Conservation (phyloP, 768 basidiomycete genomes). For the Trametes maxima region DNA sequence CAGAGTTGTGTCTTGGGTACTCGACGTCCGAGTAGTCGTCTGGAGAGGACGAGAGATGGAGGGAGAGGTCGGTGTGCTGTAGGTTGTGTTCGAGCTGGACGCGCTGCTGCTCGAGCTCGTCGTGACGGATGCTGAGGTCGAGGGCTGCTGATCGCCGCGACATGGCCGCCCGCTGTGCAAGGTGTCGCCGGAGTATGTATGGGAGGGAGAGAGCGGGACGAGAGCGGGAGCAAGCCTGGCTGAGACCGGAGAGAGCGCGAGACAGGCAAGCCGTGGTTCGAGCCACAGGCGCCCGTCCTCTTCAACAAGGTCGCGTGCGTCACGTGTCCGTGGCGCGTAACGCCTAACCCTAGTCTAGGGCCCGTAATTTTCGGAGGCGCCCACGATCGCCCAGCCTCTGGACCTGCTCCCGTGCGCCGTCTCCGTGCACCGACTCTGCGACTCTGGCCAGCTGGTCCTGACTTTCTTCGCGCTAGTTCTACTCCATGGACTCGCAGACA, state of each 20-base stretch:
- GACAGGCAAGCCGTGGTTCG: conserved; percentile 18
- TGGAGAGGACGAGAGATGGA: conserved; percentile 62
- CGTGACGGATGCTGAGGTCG: conserved; percentile 63
- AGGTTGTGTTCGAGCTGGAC: conserved; percentile 81
- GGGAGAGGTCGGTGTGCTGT: conserved; percentile 69
- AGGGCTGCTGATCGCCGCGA: conserved; percentile 26
- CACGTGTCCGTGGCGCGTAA: conserved; percentile 22
- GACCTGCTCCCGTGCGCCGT: too few relatives aligned
- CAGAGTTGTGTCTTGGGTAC: conserved; percentile 70
- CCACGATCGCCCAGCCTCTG: conserved; percentile 2
- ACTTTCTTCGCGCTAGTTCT: not conserved
- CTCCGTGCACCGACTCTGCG: not conserved
- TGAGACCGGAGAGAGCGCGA: not conserved
- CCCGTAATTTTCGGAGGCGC: conserved; percentile 16
- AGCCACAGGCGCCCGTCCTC: conserved; percentile 8
- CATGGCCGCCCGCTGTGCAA: conserved; percentile 12
- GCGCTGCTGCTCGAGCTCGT: conserved; percentile 74
- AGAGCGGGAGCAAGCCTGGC: not conserved
- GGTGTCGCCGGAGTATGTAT: conserved; percentile 24
- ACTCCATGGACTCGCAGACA: conserved; percentile 65
- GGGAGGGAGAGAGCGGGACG: not conserved
- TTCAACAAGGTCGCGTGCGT: conserved; percentile 25
- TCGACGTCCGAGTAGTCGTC: conserved; percentile 57
- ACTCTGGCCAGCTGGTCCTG: not conserved
- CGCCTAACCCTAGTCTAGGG: conserved; percentile 16